Percentiles rank a stretch among this genome's conserved stretches.
These are phyloP conservation scores for Phanerochaete sordida DNA, from an alignment of 768 basidiomycete species.

Conservation along the genomic window DNA sequence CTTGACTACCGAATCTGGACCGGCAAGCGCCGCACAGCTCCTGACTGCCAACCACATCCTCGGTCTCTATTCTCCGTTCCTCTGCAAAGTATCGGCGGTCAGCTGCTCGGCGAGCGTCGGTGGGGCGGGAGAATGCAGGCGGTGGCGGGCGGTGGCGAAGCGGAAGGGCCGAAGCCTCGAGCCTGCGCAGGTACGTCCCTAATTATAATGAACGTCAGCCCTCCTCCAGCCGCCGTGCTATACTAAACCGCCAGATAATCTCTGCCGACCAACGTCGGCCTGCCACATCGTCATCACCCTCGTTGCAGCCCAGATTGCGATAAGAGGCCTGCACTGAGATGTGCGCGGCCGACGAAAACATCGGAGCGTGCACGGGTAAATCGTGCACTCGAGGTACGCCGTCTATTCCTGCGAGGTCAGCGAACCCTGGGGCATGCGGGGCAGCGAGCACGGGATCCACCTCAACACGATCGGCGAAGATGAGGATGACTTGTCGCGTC, in stretches of 20 bases:
- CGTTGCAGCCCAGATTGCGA: neutral
- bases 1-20: conserved; percentile 10
- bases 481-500: neutral
- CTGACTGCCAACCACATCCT: conserved; percentile 8
- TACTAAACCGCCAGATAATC: neutral
- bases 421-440: neutral
- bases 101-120: neutral
- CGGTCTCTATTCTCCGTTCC: neutral
- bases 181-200: neutral
- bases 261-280: neutral
- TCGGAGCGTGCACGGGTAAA: conserved; percentile 1
- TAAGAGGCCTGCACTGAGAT: neutral
- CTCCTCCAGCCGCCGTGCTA: conserved; percentile 1
- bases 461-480: neutral
- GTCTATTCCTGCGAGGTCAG: neutral
- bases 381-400: neutral
- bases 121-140: neutral
- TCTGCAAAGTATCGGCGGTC: neutral
- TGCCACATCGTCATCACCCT: neutral
- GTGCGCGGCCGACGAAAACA: neutral
- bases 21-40: conserved; percentile 6
- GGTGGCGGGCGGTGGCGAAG: neutral
- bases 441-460: neutral
- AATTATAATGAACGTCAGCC: conserved; percentile 4
- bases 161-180: neutral